These are phyloP conservation scores for Lichtheimia ornata DNA, from an alignment of 371 early-diverging fungal genomes.

Conservation along the genomic window DNA sequence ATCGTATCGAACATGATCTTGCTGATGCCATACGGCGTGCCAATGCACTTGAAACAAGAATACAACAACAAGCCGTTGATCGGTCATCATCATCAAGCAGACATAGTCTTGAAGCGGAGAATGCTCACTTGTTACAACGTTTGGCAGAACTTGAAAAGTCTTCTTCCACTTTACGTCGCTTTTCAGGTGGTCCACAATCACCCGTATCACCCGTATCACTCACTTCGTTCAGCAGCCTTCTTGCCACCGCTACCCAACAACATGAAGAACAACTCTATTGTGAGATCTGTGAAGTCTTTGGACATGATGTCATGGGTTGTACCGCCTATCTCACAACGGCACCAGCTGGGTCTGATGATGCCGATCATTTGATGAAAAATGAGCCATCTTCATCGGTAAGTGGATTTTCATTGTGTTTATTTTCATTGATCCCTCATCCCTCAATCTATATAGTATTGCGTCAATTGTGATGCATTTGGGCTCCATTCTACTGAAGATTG, in stretches of 20 bases:
- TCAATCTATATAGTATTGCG: conserved; percentile 53
- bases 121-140: too few species aligned
- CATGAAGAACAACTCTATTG: conserved; percentile 38
- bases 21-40: conserved; percentile 20
- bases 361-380: conserved; percentile 3
- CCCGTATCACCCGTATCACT: conserved; percentile 10
- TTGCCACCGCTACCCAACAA: background rate
- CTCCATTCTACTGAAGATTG: conserved; percentile 68
- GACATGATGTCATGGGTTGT: conserved; percentile 64
- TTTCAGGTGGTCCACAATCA: conserved; percentile 4
- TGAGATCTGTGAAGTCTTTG: conserved; percentile 63
- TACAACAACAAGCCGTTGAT: conserved; percentile 1
- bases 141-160: too few species aligned
- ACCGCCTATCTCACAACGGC: conserved; percentile 27
- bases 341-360: conserved; percentile 7
- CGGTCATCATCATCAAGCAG: background rate
- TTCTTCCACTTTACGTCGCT: background rate
- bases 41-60: background rate
- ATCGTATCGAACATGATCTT: conserved; percentile 34
- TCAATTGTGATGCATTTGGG: conserved; percentile 67
- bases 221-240: conserved; percentile 6
- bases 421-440: background rate
- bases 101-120: background rate
- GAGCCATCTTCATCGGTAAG: background rate
- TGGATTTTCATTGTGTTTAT: background rate